Percentiles rank a stretch among this genome's conserved stretches.
Evolutionary conservation across 2,329 filamentous ascomycete species (phyloP).

Genomic region (Neonectria coccinea): DNA sequence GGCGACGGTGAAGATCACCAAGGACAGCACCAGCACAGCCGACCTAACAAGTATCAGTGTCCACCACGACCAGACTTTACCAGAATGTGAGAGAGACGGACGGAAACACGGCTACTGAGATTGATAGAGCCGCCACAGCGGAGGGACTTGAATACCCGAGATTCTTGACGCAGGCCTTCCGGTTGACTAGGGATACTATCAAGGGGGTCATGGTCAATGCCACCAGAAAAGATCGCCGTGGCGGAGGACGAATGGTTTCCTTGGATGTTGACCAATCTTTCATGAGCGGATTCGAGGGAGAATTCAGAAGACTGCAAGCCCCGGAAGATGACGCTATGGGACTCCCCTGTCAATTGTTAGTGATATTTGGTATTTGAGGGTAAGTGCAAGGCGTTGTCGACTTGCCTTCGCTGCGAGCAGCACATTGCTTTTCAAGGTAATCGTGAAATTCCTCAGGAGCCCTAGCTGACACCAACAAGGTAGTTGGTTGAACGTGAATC

Average conservation of each 20-base stretch:
- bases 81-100: conserved; percentile 47
- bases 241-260: conserved; percentile 26
- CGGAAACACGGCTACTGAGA: conserved; percentile 78
- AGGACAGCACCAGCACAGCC: conserved; percentile 90
- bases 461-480: conserved; percentile 64
- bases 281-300: conserved; percentile 72
- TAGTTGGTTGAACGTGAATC: conserved; percentile 66
- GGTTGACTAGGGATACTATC: conserved; percentile 50
- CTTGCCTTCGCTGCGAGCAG: conserved; percentile 28
- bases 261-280: conserved; percentile 67
- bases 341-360: conserved; percentile 22
- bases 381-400: neutral
- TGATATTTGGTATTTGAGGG: neutral
- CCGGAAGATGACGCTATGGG: conserved; percentile 62
- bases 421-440: conserved; percentile 44
- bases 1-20: conserved; percentile 75
- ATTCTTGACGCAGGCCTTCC: conserved; percentile 56
- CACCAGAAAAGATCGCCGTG: conserved; percentile 38
- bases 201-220: conserved; percentile 16
- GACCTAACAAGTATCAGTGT: conserved; percentile 59
- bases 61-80: neutral
- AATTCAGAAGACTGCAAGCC: conserved; percentile 80
- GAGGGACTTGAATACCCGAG: conserved; percentile 71
- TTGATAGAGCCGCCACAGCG: conserved; percentile 78
- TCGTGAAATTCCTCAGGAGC: conserved; percentile 55